Evolutionary conservation across 441 rosid genomes (phyloP), one percentile per base, ranked within the genome.

Genomic region (Populus hybrid): DNA sequence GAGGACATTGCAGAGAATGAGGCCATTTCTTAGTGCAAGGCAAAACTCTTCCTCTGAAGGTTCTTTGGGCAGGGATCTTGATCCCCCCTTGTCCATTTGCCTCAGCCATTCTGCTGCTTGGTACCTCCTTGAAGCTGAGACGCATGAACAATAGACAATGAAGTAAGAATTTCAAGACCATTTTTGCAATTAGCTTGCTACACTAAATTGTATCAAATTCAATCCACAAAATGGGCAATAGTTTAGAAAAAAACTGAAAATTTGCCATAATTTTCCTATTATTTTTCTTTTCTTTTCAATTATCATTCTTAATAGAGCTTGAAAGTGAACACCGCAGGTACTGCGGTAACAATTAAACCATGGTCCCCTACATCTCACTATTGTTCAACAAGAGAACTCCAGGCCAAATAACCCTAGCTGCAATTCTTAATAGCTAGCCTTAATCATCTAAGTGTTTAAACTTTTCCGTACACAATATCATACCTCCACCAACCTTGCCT

Each of bases 91-190:
- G 86, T 93, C 97, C 97, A 95, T 95, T 72, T 87, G 86, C 82
- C 95, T 88, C 73, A 95, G 89, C 98, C 99, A 95, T 84, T 88
- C 93, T 76, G 93, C 92, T 64, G 98, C 99, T 86, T 95, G 87
- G 87, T 89, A 85, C 87, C 99, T 89, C 81, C 98, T 90, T 77
- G 85, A 81, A 73, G 99, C 98, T 95, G 88, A 54, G 28, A 74
- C 26, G 79, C 66, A 66, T 42, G 10, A 18, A 70, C 11, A 30
- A 59, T 63, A 6, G 72, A 34, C 70, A 74, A 36, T 50, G n/a
- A 26, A 73, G 16, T 34, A 8, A 24, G 6, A 50, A 4, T 32
- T 30, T 24, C 26, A 8, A 61, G 3, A 10, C 26, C 57, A 21
- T 30, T 23, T 72, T n/a, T 1, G 11, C 26, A 8, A 2, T 12